Conservation (phyloP, 208 protist genomes). For the Crithidia sp. region DNA sequence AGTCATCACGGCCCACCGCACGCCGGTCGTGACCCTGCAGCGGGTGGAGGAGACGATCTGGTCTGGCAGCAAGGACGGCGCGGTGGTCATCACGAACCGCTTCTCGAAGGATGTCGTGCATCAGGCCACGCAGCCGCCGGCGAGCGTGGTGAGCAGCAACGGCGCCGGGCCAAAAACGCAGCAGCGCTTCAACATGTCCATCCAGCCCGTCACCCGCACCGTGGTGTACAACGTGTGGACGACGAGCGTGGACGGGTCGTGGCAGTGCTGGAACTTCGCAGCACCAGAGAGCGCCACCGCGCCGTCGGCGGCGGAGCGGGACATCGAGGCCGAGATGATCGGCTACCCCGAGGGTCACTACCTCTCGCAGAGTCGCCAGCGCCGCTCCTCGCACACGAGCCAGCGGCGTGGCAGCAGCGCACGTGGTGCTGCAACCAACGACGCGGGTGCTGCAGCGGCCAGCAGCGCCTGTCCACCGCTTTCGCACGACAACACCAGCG, state of each 20-base stretch:
- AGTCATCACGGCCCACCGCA: slow-evolving; percentile 49
- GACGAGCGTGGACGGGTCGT: slow-evolving; percentile 43
- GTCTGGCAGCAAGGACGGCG: slow-evolving; percentile 73
- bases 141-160: slow-evolving; percentile 4
- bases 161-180: background rate
- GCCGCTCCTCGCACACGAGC: slow-evolving; percentile 19
- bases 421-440: background rate
- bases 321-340: background rate
- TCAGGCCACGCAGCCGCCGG: slow-evolving; percentile 40
- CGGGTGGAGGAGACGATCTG: slow-evolving; percentile 67
- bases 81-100: slow-evolving; percentile 57
- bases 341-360: slow-evolving; percentile 10
- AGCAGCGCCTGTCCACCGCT: background rate
- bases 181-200: slow-evolving; percentile 35
- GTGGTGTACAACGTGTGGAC: slow-evolving; percentile 53
- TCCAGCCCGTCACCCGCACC: slow-evolving; percentile 46
- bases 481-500: background rate
- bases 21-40: slow-evolving; percentile 54
- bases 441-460: background rate
- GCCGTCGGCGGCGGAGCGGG: slow-evolving; percentile 5
- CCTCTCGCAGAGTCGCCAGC: slow-evolving; percentile 28
- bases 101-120: slow-evolving; percentile 47
- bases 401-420: slow-evolving; percentile 8
- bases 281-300: slow-evolving; percentile 25
- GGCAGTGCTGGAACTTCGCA: slow-evolving; percentile 57